Evolutionary conservation across 495 filamentous ascomycete genomes (phyloP).

Genomic region (Penicillium mononematosum): DNA sequence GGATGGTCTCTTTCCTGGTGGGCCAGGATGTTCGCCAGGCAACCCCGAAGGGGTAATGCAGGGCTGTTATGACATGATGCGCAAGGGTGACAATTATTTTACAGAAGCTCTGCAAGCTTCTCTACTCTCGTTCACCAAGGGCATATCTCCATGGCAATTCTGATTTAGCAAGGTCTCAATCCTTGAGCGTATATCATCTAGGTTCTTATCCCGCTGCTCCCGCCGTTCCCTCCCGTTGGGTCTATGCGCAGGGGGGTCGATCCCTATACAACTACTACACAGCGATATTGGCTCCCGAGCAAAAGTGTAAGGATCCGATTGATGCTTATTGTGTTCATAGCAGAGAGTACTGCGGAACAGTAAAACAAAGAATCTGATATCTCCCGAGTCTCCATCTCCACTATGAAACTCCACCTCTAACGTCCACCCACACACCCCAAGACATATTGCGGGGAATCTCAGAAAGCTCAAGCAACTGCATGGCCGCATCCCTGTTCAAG

Average conservation of each 20-base stretch:
- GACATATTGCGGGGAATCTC: not conserved
- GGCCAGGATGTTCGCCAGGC: constrained; percentile 3
- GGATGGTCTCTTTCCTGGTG: not conserved
- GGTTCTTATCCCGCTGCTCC: not conserved
- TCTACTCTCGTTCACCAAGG: not conserved
- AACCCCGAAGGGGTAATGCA: constrained; percentile 10
- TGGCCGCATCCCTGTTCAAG: constrained; percentile 23
- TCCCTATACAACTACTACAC: not conserved
- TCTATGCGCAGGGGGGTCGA: not conserved
- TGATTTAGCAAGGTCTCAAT: not conserved
- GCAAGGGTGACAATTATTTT: constrained; percentile 9
- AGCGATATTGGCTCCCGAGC: not conserved
- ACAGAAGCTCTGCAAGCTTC: not conserved
- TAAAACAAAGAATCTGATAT: not conserved
- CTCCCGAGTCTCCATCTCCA: not conserved
- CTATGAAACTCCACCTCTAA: not conserved
- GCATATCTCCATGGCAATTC: not conserved
- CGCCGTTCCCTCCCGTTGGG: not conserved
- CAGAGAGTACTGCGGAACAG: not conserved
- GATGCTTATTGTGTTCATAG: not conserved
- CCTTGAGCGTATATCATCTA: not conserved
- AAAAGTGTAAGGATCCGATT: not conserved
- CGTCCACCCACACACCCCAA: not conserved
- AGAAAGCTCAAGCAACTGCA: constrained; percentile 16
- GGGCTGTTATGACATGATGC: not conserved